Base-by-base conservation (phyloP, 169 alveolate genomes). In the Plasmodium knowlesi region DNA sequence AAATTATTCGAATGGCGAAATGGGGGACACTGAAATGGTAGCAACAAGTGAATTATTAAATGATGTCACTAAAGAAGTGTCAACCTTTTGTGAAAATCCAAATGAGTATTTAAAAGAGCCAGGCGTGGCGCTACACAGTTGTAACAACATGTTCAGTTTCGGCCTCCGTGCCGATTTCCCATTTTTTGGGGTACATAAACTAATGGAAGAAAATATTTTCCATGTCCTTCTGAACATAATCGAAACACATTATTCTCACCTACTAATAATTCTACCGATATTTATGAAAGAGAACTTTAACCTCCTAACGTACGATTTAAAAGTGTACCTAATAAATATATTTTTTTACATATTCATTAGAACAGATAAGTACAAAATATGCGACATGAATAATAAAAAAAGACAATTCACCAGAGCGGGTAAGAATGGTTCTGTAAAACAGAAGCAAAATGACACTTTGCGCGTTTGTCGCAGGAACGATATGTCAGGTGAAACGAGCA, bases 301-400 rank as follows among this genome's bases (percentile, higher is more conserved):
- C 54, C 22, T 86, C 25, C 54, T 86, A 37, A 76, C 93, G 25
- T 53, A 70, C 43, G 93, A 86, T 86, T 19, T 86, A 41, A 86
- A 86, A 86, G 71, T 70, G 34, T 86, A 86, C 43, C 19, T 86
- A 86, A 86, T 86, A 86, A 86, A 86, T 78, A 86, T 86, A 46
- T 86, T 86, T 86, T 86, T 86, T 57, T 86, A 37, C 67, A 86
- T 86, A 41, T 86, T 86, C 25, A 57, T 76, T 50, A 76, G 81
- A 74, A 86, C 82, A 43, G 93, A 86, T 43, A 86, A 74, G 70
- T 86, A 86, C 67, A 86, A 53, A 50, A 86, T 86, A 74, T n/a
- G 46, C 25, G 70, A 76, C 32, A 39, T 71, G 54, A 84, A 43
- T 46, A 84, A 84, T 84, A 86, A 86, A 30, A 84, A 67, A 54